Evolutionary conservation across 179 eudicot species (phyloP).

Genomic region (Heliamphora pulchella): DNA sequence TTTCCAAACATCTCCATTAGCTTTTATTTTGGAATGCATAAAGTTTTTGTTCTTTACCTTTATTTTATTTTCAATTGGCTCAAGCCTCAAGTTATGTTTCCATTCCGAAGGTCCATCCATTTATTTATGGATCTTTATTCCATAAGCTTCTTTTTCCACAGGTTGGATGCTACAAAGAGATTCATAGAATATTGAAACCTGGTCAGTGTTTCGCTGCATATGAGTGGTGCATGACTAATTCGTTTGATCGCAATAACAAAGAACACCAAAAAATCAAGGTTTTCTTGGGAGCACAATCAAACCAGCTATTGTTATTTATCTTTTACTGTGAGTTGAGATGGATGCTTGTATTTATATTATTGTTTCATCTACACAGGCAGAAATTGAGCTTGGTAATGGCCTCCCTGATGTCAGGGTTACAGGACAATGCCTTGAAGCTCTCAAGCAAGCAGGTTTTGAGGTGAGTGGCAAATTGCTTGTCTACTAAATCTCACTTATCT

Average conservation of each 20-base stretch:
- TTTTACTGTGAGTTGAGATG: background rate
- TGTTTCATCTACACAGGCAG: slow-evolving; percentile 42
- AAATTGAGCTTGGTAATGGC: slow-evolving; percentile 83
- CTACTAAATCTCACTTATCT: background rate
- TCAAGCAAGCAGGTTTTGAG: slow-evolving; percentile 87
- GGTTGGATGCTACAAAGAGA: slow-evolving; percentile 90
- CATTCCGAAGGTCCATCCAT: background rate
- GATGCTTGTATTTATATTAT: background rate
- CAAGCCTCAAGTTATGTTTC: background rate
- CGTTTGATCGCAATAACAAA: slow-evolving; percentile 62
- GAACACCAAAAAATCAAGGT: slow-evolving; percentile 87
- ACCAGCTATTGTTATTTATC: background rate
- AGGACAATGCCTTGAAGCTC: slow-evolving; percentile 67
- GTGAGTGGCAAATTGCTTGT: slow-evolving; percentile 29
- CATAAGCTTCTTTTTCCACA: slow-evolving; percentile 16
- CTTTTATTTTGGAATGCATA: background rate
- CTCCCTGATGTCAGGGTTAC: slow-evolving; percentile 81
- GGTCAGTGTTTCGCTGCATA: slow-evolving; percentile 87
- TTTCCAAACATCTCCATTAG: background rate
- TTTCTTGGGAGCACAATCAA: background rate
- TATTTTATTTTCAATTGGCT: background rate
- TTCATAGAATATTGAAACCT: slow-evolving; percentile 75
- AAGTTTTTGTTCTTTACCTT: too few relatives aligned
- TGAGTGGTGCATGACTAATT: slow-evolving; percentile 92
- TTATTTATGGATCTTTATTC: background rate